Percentiles rank a stretch among this genome's conserved stretches.
These are phyloP conservation scores for Iris pallida DNA, from an alignment of 116 monocot genomes.

Conservation along the genomic window DNA sequence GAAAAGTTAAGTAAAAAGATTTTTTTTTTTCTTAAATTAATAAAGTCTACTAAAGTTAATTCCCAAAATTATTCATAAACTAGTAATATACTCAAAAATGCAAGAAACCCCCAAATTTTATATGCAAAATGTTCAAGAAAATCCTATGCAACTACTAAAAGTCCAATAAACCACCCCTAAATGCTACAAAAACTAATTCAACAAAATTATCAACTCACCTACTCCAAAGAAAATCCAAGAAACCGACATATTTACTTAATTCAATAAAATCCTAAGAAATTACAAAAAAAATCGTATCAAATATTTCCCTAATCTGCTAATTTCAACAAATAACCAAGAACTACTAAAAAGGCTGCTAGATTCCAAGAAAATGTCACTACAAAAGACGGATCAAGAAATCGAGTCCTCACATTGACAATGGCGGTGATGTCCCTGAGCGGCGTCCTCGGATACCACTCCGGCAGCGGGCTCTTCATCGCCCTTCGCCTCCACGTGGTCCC, in stretches of 20 bases:
- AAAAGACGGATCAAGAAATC: not conserved
- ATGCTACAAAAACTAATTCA: no score
- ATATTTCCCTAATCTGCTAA: not conserved
- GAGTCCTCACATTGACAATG: constrained; percentile 6
- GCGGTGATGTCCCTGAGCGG: constrained; percentile 17
- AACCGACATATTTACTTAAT: not conserved
- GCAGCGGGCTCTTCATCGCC: constrained; percentile 6
- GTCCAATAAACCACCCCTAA: no score
- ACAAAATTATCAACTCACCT: no score
- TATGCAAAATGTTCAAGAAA: no score
- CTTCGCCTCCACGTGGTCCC: not conserved
- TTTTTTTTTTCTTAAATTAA: no score
- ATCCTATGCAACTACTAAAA: no score
- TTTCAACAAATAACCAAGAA: not conserved
- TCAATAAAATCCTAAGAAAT: not conserved
- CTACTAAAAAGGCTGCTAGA: not conserved
- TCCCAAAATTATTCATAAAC: no score
- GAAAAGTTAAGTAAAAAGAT: no score
- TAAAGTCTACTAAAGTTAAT: no score
- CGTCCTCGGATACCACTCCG: constrained; percentile 11
- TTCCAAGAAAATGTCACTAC: not conserved
- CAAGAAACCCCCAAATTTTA: no score
- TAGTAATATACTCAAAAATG: no score
- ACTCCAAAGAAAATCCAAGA: no score
- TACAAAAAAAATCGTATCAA: not conserved